Conservation (phyloP, 306 rosid genomes). For the Vigna trinervia region DNA sequence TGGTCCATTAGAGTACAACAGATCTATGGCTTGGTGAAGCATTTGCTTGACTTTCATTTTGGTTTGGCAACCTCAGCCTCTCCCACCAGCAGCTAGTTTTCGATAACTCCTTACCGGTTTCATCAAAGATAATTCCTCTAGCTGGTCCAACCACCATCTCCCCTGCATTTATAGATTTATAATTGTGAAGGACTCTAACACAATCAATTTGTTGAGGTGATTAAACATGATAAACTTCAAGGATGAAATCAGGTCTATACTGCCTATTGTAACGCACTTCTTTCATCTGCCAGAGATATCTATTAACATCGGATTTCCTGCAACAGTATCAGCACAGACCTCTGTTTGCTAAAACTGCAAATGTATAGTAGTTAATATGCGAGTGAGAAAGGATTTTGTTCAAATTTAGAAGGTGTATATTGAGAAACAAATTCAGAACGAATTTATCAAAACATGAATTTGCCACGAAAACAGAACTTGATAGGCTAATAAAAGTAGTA, state of each 20-base stretch:
- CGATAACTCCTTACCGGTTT: no score
- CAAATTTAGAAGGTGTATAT: neutral
- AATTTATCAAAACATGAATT: neutral
- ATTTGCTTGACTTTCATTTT: slow-evolving; percentile 51
- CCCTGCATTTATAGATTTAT: slow-evolving; percentile 40
- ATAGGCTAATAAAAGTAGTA: no score
- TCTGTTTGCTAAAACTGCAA: slow-evolving; percentile 57
- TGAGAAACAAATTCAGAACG: neutral
- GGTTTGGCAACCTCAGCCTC: slow-evolving; percentile 11
- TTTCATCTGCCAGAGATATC: slow-evolving; percentile 14
- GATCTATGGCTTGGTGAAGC: slow-evolving; percentile 60
- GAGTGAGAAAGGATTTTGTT: neutral
- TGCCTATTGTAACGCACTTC: slow-evolving; percentile 64
- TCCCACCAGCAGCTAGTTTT: neutral
- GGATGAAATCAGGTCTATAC: neutral
- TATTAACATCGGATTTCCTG: slow-evolving; percentile 49
- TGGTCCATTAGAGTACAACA: slow-evolving; percentile 53
- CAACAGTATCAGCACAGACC: slow-evolving; percentile 58
- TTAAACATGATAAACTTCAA: neutral
- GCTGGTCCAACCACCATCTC: slow-evolving; percentile 67
- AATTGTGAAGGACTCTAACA: slow-evolving; percentile 11
- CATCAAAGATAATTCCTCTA: slow-evolving; percentile 25
- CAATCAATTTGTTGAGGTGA: slow-evolving; percentile 21
- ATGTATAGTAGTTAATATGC: neutral
- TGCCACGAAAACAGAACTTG: neutral